Evolutionary conservation across 2,329 filamentous ascomycete species (phyloP).

Genomic region (Colletotrichum horii): DNA sequence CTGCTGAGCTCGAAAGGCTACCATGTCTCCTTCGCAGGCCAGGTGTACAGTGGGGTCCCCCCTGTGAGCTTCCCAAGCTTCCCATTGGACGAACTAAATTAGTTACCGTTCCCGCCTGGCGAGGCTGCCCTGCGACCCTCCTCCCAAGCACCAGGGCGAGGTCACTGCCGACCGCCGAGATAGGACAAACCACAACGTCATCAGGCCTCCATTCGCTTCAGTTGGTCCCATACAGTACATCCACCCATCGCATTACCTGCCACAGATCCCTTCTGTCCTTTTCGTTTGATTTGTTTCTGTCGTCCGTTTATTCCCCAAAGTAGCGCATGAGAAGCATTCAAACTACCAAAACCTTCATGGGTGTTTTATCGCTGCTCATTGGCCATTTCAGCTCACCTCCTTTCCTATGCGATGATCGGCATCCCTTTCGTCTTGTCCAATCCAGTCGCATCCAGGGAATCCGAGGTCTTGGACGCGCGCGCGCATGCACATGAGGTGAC

Average conservation of each 20-base stretch:
- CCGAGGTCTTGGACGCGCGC: background rate
- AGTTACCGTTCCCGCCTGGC: slow-evolving; percentile 14
- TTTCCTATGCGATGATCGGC: background rate
- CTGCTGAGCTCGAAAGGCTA: slow-evolving; percentile 18
- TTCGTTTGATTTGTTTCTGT: background rate
- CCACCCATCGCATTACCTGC: background rate
- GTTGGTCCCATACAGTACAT: background rate
- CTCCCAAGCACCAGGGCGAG: background rate
- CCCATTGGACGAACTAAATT: slow-evolving; percentile 14
- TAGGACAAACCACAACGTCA: slow-evolving; percentile 11
- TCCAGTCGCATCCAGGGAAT: background rate
- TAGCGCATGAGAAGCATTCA: background rate
- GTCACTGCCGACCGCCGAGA: background rate
- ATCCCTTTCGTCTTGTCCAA: background rate
- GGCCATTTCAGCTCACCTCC: background rate
- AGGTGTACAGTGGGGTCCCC: slow-evolving; percentile 12
- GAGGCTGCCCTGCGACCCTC: slow-evolving; percentile 9
- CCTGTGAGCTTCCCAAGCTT: slow-evolving; percentile 15
- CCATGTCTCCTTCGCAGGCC: slow-evolving; percentile 18
- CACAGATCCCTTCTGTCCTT: background rate
- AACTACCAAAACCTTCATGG: background rate
- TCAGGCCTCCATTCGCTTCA: background rate
- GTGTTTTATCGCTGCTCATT: background rate
- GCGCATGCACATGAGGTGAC: background rate
- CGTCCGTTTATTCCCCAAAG: background rate